Conservation (phyloP, 768 basidiomycete genomes). For the Fomitopsis pulvina region DNA sequence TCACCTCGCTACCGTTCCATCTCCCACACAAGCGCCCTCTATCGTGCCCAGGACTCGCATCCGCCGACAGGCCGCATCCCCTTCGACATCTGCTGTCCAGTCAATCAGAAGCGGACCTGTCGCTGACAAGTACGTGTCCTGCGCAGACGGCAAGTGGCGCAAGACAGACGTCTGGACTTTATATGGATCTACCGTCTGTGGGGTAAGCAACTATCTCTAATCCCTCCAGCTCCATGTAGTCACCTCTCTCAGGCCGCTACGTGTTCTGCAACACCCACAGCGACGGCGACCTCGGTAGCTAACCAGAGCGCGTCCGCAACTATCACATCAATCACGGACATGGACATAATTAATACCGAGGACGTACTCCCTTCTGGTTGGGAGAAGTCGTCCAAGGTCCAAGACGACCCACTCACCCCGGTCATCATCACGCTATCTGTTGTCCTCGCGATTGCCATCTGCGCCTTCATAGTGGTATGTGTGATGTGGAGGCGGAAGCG, state of each 20-base stretch:
- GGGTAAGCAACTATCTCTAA: background rate
- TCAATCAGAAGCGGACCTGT: constrained; percentile 4
- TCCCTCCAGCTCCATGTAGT: background rate
- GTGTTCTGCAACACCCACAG: background rate
- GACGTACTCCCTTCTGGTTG: constrained; percentile 14
- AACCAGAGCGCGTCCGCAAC: background rate
- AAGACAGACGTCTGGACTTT: constrained; percentile 9
- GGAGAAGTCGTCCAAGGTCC: constrained; percentile 1
- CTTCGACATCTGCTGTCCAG: background rate
- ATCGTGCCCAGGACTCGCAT: constrained; percentile 4
- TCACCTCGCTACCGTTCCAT: constrained; percentile 8
- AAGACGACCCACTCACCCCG: constrained; percentile 14
- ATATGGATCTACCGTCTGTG: constrained; percentile 6
- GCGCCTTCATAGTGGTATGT: constrained; percentile 52
- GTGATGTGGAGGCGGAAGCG: constrained; percentile 52
- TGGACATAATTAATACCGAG: constrained; percentile 3
- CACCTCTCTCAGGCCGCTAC: background rate
- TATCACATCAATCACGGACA: background rate
- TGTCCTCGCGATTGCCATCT: constrained; percentile 54
- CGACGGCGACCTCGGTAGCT: background rate
- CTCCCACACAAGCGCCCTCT: constrained; percentile 7
- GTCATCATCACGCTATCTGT: constrained; percentile 50
- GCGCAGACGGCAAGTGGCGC: constrained; percentile 16
- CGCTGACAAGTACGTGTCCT: constrained; percentile 16
- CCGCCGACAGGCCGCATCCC: constrained; percentile 4